Percentiles rank a stretch among this genome's conserved stretches.
These are phyloP conservation scores for Beverwykella pulmonaria DNA, from an alignment of 495 filamentous ascomycete genomes.

Conservation along the genomic window DNA sequence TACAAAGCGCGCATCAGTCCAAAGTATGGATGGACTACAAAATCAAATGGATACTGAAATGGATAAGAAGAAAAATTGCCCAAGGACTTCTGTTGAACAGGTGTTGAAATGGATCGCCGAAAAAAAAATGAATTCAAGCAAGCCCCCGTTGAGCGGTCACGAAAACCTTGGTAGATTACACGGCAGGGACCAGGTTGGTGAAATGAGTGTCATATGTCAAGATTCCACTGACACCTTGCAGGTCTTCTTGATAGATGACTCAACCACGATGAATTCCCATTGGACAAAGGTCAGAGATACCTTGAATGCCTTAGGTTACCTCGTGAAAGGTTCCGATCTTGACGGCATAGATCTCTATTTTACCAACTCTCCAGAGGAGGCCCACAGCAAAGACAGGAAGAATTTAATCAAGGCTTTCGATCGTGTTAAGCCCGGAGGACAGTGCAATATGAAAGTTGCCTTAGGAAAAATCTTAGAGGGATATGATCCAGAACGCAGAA, in stretches of 20 bases:
- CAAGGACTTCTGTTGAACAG: not conserved
- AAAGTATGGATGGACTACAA: not conserved
- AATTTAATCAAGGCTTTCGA: slow-evolving; percentile 17
- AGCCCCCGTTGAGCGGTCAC: not conserved
- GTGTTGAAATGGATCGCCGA: not conserved
- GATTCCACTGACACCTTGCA: slow-evolving; percentile 12
- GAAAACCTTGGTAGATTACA: slow-evolving; percentile 2
- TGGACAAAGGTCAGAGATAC: slow-evolving; percentile 34
- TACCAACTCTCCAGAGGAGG: slow-evolving; percentile 33
- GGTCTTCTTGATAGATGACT: slow-evolving; percentile 51
- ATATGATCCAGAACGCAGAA: slow-evolving; percentile 6
- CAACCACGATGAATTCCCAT: slow-evolving; percentile 43
- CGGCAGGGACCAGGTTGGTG: slow-evolving; percentile 16
- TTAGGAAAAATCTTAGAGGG: slow-evolving; percentile 2
- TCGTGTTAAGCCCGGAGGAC: not conserved
- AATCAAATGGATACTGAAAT: not conserved
- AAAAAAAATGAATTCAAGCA: not conserved
- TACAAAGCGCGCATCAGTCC: not conserved
- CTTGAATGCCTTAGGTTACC: slow-evolving; percentile 42
- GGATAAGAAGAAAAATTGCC: not conserved
- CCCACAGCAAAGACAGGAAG: slow-evolving; percentile 22
- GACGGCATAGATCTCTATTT: slow-evolving; percentile 48
- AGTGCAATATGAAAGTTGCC: slow-evolving; percentile 4
- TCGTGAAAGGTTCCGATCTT: slow-evolving; percentile 43
- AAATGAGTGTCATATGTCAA: not conserved